phyloP scores from a whole-genome alignment of 495 filamentous ascomycete species.

The Tricharina praecox region DNA sequence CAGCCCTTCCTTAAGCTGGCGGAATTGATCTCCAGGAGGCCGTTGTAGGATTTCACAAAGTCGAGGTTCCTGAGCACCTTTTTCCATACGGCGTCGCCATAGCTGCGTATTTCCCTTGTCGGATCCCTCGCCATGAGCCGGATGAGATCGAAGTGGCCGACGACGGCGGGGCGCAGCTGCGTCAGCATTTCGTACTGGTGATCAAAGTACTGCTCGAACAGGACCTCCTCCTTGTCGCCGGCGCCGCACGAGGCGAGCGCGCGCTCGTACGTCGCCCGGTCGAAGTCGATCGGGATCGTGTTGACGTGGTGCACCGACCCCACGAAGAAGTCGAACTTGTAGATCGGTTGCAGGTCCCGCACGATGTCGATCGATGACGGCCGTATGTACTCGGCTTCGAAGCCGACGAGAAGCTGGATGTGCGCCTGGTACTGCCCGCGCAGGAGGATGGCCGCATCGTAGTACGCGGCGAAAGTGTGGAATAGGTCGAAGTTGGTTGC shows the following conservation, averaged over 20 bases:
- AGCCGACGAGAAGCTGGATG: conserved; percentile 73
- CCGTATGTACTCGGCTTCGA: conserved; percentile 85
- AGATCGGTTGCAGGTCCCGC: conserved; percentile 37
- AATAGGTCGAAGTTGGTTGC: conserved; percentile 11
- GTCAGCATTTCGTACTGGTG: conserved; percentile 64
- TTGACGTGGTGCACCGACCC: conserved; percentile 81
- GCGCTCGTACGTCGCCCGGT: conserved; percentile 46
- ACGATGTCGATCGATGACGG: conserved; percentile 45
- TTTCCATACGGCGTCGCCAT: conserved; percentile 47
- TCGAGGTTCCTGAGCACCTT: conserved; percentile 56
- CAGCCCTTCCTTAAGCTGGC: conserved; percentile 76
- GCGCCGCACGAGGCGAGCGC: conserved; percentile 28
- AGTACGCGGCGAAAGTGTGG: conserved; percentile 16
- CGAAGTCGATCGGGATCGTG: conserved; percentile 78
- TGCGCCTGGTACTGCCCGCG: conserved; percentile 47
- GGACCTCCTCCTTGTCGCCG: conserved; percentile 44
- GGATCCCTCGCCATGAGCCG: conserved; percentile 54
- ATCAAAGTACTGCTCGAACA: conserved; percentile 76
- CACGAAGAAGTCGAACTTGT: conserved; percentile 68
- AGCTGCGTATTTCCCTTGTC: conserved; percentile 38
- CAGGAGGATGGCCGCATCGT: conserved; percentile 34
- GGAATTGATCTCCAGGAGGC: conserved; percentile 76
- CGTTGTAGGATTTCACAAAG: conserved; percentile 52
- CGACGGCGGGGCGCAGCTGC: conserved; percentile 54
- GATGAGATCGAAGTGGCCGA: conserved; percentile 91